Conservation (phyloP, 192 early-diverging fungal genomes). For the Dissophora globulifera region DNA sequence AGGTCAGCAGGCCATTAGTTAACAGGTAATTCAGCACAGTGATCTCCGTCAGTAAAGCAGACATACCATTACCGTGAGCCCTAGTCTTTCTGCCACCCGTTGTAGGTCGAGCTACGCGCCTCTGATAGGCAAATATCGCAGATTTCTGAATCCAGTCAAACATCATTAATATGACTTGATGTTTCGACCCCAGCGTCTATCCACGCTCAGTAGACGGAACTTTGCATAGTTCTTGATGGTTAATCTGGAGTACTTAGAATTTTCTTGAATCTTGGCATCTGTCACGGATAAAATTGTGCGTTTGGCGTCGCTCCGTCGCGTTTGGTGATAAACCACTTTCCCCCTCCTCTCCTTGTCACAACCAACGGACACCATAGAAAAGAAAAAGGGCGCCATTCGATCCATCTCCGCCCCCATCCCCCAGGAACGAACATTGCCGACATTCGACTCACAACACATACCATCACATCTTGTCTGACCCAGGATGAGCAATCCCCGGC, state of each 20-base stretch:
- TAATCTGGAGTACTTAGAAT: constrained; percentile 11
- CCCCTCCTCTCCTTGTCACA: too few species aligned
- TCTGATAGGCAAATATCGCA: constrained; percentile 23
- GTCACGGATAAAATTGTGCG: too few species aligned
- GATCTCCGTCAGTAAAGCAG: not conserved
- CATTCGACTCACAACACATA: too few species aligned
- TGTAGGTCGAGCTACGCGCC: not conserved
- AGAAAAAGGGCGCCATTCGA: too few species aligned
- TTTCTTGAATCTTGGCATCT: not conserved
- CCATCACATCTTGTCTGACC: not conserved
- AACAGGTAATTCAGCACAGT: not conserved
- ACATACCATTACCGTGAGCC: constrained; percentile 20
- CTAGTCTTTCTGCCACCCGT: constrained; percentile 25
- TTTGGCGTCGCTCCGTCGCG: too few species aligned
- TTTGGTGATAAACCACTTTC: too few species aligned
- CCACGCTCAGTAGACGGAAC: constrained; percentile 8
- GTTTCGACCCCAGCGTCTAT: constrained; percentile 25
- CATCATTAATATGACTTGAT: constrained; percentile 30
- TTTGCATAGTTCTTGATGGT: constrained; percentile 29
- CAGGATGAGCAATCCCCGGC: constrained; percentile 6
- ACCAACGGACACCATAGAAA: too few species aligned
- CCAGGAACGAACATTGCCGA: too few species aligned
- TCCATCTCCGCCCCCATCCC: too few species aligned
- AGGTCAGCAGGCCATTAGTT: not conserved
- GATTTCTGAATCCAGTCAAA: constrained; percentile 29